These are phyloP conservation scores for Misopates orontium DNA, from an alignment of 257 asterid genomes.

Conservation along the genomic window DNA sequence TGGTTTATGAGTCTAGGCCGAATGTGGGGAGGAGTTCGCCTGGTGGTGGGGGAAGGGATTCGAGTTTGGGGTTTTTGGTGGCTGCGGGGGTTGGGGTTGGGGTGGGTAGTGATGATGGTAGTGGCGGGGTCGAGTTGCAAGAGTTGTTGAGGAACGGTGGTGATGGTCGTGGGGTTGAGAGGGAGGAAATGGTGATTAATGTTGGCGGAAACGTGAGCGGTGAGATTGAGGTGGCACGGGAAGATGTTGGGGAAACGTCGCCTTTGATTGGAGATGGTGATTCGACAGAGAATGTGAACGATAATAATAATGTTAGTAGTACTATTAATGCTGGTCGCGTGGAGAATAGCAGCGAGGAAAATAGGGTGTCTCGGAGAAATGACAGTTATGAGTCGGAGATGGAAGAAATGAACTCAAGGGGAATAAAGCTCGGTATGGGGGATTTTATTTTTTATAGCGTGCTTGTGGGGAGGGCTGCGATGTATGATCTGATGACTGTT, in stretches of 20 bases:
- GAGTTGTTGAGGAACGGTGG: conserved; percentile 35
- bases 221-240: conserved; percentile 59
- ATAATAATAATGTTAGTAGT: neutral
- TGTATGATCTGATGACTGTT: conserved; percentile 97
- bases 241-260: conserved; percentile 54
- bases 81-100: conserved; percentile 47
- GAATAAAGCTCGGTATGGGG: conserved; percentile 92
- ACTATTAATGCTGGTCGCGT: conserved; percentile 6
- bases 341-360: conserved; percentile 26
- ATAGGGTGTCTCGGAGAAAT: conserved; percentile 28
- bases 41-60: conserved; percentile 44
- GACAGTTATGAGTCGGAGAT: conserved; percentile 34
- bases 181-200: conserved; percentile 30
- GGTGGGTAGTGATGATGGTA: conserved; percentile 29
- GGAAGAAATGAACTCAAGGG: conserved; percentile 44
- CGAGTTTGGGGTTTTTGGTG: conserved; percentile 53
- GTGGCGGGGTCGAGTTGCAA: conserved; percentile 53
- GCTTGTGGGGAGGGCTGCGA: conserved; percentile 94
- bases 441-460: conserved; percentile 93
- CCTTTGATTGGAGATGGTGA: conserved; percentile 60
- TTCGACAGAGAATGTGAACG: conserved; percentile 32
- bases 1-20: conserved; percentile 90
- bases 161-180: conserved; percentile 25
- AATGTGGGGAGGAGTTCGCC: conserved; percentile 41
- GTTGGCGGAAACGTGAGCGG: conserved; percentile 27